phyloP scores from a whole-genome alignment of 768 basidiomycete genomes.

The Kwoniella dejecticola region DNA sequence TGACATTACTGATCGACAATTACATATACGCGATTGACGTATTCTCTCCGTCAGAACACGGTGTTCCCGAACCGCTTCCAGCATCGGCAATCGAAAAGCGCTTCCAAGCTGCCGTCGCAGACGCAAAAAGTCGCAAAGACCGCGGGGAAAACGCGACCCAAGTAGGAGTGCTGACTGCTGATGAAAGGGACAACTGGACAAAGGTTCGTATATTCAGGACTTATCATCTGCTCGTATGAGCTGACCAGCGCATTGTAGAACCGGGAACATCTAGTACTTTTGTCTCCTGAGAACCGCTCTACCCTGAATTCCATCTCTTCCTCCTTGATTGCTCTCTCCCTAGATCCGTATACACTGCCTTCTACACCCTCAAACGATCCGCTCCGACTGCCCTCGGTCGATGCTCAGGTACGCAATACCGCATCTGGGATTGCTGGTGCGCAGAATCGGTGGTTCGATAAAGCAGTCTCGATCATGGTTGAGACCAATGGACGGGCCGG shows the following conservation, averaged over 20 bases:
- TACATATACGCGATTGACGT: constrained; percentile 79
- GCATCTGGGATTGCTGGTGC: constrained; percentile 66
- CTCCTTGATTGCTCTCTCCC: constrained; percentile 76
- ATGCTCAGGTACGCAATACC: constrained; percentile 74
- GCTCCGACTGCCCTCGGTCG: constrained; percentile 58
- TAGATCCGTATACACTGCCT: constrained; percentile 71
- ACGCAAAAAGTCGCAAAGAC: constrained; percentile 63
- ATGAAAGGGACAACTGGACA: constrained; percentile 80
- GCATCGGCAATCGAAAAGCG: constrained; percentile 59
- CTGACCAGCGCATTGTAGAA: constrained; percentile 60
- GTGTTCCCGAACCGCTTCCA: constrained; percentile 55
- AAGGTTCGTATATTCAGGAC: constrained; percentile 60
- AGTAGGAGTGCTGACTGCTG: constrained; percentile 74
- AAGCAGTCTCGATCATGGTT: constrained; percentile 76
- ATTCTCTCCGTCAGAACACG: constrained; percentile 55
- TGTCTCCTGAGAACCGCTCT: constrained; percentile 68
- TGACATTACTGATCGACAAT: constrained; percentile 73
- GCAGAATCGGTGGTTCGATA: constrained; percentile 88
- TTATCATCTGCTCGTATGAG: constrained; percentile 3
- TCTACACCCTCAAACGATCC: constrained; percentile 45
- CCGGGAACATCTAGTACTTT: constrained; percentile 66
- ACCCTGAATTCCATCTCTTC: constrained; percentile 68
- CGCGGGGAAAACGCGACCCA: constrained; percentile 64
- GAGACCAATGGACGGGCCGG: constrained; percentile 83
- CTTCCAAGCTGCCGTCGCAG: constrained; percentile 60